Percentiles rank a stretch among this genome's conserved stretches.
phyloP scores from a whole-genome alignment of 192 early-diverging fungal genomes.

The Phycomyces nitens region DNA sequence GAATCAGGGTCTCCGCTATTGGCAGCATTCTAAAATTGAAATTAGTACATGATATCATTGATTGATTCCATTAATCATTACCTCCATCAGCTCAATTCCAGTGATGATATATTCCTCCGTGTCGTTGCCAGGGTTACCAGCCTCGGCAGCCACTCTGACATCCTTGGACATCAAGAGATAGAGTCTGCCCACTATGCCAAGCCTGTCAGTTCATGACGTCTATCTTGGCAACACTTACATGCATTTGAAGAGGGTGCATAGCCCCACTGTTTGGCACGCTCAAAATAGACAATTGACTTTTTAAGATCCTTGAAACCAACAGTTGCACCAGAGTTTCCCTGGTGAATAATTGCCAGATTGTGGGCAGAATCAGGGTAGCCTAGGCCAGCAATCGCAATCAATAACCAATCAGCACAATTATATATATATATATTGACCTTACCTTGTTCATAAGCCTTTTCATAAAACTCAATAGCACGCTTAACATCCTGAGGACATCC shows the following conservation, averaged over 20 bases:
- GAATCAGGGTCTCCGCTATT: conserved; percentile 43
- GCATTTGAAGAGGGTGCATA: conserved; percentile 48
- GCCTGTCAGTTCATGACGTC: too few species aligned
- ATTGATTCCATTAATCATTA: too few species aligned
- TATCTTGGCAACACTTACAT: too few species aligned
- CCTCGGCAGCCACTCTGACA: conserved; percentile 23
- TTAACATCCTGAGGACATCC: conserved; percentile 36
- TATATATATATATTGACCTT: too few species aligned
- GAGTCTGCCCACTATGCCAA: conserved; percentile 37
- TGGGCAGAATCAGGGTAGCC: conserved; percentile 53
- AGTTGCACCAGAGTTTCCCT: conserved; percentile 36
- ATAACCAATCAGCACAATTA: too few species aligned
- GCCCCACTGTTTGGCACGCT: conserved; percentile 39
- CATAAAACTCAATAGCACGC: conserved; percentile 40
- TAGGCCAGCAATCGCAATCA: too few species aligned
- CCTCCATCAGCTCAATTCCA: conserved; percentile 35
- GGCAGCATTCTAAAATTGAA: conserved; percentile 37
- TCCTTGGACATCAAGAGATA: conserved; percentile 37
- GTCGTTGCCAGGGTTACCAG: conserved; percentile 30
- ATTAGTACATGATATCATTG: too few species aligned
- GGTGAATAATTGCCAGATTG: conserved; percentile 50
- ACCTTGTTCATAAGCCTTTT: conserved; percentile 46
- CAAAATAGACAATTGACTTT: conserved; percentile 39
- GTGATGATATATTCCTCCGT: conserved; percentile 43
- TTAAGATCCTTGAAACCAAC: conserved; percentile 28